Evolutionary conservation across 345 rosid genomes (phyloP).

Genomic region (Abelmoschus esculentus): DNA sequence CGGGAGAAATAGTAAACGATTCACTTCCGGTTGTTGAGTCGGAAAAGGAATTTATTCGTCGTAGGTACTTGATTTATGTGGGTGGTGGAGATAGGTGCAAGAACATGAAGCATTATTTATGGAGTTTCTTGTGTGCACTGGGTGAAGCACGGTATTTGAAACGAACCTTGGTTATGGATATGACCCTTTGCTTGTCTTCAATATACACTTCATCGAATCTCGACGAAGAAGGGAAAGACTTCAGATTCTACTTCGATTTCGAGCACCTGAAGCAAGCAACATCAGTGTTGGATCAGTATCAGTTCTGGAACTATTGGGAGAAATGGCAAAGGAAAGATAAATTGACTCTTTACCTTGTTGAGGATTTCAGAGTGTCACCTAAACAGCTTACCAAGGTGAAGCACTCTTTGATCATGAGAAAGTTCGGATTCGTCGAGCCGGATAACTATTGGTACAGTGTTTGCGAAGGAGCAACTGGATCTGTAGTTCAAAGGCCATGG

Average conservation of each 20-base stretch:
- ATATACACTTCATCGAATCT: constrained; percentile 64
- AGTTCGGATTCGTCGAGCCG: constrained; percentile 82
- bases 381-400: constrained; percentile 61
- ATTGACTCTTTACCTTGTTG: constrained; percentile 54
- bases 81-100: constrained; percentile 92
- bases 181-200: constrained; percentile 69
- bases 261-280: constrained; percentile 86
- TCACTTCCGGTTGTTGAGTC: constrained; percentile 65
- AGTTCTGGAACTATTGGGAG: constrained; percentile 82
- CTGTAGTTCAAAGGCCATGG: constrained; percentile 77
- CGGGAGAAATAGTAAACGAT: constrained; percentile 77
- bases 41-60: constrained; percentile 52
- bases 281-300: constrained; percentile 75
- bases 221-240: constrained; percentile 91
- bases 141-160: constrained; percentile 95
- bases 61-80: constrained; percentile 62
- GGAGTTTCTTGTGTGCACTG: constrained; percentile 93
- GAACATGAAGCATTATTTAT: constrained; percentile 89
- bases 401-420: constrained; percentile 81
- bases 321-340: constrained; percentile 58
- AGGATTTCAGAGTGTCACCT: constrained; percentile 60
- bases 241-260: constrained; percentile 88
- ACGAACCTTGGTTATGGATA: constrained; percentile 82
- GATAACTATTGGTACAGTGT: constrained; percentile 96
- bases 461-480: constrained; percentile 88